Base-by-base conservation (phyloP, 2,329 filamentous ascomycete genomes). In the Neospermospora avenae region DNA sequence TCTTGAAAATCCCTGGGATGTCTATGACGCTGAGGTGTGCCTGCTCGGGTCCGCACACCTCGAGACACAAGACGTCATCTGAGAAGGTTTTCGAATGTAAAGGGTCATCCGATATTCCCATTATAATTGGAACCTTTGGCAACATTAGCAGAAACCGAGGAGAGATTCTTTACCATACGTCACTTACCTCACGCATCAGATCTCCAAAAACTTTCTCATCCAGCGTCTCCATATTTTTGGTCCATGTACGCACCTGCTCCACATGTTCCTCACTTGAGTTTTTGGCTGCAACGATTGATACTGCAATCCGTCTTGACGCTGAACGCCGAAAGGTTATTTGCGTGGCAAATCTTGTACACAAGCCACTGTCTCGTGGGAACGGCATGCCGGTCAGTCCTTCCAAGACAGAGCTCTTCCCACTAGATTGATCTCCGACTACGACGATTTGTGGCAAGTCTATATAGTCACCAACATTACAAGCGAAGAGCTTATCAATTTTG, bases 1-100 rank as follows among this genome's bases (percentile, higher is more conserved):
- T 75, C n/a, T 78, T 74, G 56, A 84, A 81, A 3, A 87, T 71
- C 1, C 83, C 83, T 0, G 83, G 83, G 1, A 86, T 73, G 67
- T 86, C 83, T 6, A 87, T 81, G 34, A 86, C 75, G 0, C 11
- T 31, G 28, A 31, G 28, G 28, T 31, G 28, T 10, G 28, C 28
- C 28, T 31, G 28, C 28, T 31, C 28, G 10, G 28, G 28, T 31
- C 28, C 28, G 28, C 28, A 31, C 28, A 31, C 28, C 28, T 31
- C 28, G 28, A 31, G 28, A 31, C 28, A 31, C 28, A 31, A 31
- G 28, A 31, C 28, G 10, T 31, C 28, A 31, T 31, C 28, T 31
- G 28, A 31, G 28, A 31, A 31, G 28, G 28, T 31, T 31, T 31
- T 31, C 28, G 28, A 31, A 31, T 31, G 28, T 10, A 31, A 10